Percentiles rank a stretch among this genome's conserved stretches.
Conservation (phyloP, 805 yeast genomes). For the Starmerella stigmatis region DNA sequence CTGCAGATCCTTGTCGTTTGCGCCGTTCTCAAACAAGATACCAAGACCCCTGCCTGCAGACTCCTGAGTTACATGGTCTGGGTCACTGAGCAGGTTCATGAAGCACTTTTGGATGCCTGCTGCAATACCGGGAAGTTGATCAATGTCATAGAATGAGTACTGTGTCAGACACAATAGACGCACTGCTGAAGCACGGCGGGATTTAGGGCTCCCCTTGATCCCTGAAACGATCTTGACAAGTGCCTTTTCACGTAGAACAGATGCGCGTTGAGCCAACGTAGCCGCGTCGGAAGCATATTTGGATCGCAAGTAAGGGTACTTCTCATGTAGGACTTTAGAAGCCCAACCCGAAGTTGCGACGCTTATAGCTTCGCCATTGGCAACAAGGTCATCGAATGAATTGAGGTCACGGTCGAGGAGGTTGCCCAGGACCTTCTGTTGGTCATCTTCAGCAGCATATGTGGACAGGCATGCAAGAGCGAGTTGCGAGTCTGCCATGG, state of each 20-base stretch:
- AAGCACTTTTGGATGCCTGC: slow-evolving; percentile 53
- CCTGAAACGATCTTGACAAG: slow-evolving; percentile 42
- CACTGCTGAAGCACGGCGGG: slow-evolving; percentile 67
- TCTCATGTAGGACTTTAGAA: slow-evolving; percentile 39
- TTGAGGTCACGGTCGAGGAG: slow-evolving; percentile 56
- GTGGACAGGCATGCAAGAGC: slow-evolving; percentile 34
- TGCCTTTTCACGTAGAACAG: slow-evolving; percentile 38
- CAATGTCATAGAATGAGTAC: slow-evolving; percentile 48
- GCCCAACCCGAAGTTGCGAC: slow-evolving; percentile 67
- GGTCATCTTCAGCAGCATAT: slow-evolving; percentile 22
- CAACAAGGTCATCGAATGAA: slow-evolving; percentile 63
- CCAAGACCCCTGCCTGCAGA: slow-evolving; percentile 83
- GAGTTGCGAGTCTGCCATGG: slow-evolving; percentile 26
- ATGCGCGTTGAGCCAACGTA: background rate
- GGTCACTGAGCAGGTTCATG: slow-evolving; percentile 65
- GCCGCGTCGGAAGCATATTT: slow-evolving; percentile 20
- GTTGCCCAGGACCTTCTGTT: slow-evolving; percentile 33
- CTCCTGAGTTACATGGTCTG: slow-evolving; percentile 84
- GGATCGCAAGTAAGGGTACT: slow-evolving; percentile 9
- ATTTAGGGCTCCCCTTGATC: slow-evolving; percentile 51
- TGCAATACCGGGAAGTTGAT: slow-evolving; percentile 37
- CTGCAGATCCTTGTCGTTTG: slow-evolving; percentile 40
- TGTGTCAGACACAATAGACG: slow-evolving; percentile 78
- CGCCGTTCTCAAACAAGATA: slow-evolving; percentile 69
- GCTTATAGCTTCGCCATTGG: slow-evolving; percentile 75